Evolutionary conservation across 345 rosid genomes (phyloP), one percentile per base, ranked within the genome.

Genomic region (Hibiscus tridactylites): DNA sequence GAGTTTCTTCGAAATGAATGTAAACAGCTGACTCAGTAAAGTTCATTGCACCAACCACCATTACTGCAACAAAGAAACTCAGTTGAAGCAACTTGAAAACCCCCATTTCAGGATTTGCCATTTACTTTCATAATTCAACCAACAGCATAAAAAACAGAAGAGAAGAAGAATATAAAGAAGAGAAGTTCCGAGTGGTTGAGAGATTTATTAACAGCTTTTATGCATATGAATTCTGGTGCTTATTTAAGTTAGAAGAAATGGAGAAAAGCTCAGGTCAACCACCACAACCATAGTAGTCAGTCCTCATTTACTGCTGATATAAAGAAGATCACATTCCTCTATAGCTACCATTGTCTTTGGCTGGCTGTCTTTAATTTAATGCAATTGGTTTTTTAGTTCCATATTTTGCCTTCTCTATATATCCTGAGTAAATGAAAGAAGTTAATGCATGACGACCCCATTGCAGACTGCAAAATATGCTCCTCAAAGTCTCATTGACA

Each of bases 261-360:
- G 9, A 68, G 29, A 71, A 71, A 39, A 63, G 73, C n/a, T 21
- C 1, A 64, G 64, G 71, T 29, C 85, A 80, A 76, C 87, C 12
- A 83, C 87, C 83, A 29, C 81, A 75, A 47, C 82, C 12, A 59
- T 76, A 65, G 64, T 52, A 75, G 83, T 78, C 85, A 80, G 84
- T 58, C 75, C 74, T 77, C 83, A 83, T 68, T 83, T 78, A 81
- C 85, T 81, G 76, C 77, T 69, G 62, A 13, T 12, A 80, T 78
- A 74, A 83, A 74, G 68, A 70, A 60, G 54, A 35, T 85, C 85
- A 79, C 85, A 62, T 61, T 73, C 71, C 59, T 58, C 68, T 52
- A 75, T 76, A 72, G 77, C 79, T 61, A 65, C 75, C 80, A 73
- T 53, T 31, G 61, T 29, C 73, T 19, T 73, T 33, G 8, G 31